Percentiles rank a stretch among this genome's conserved stretches.
Evolutionary conservation across 331 rosid genomes (phyloP).

Genomic region (Quercus tomentella): DNA sequence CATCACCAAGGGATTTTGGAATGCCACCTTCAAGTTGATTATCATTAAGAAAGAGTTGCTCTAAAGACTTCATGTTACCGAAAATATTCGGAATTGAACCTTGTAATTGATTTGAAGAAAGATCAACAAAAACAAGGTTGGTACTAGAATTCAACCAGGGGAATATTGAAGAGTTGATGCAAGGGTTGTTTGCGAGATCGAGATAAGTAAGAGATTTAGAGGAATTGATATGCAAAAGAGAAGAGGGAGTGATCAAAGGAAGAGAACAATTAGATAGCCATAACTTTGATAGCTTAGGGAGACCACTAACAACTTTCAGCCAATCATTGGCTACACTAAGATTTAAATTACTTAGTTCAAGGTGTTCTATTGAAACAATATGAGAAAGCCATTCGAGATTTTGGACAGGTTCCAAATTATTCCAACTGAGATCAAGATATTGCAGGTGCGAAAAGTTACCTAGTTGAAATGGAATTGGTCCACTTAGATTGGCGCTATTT

Average conservation of each 20-base stretch:
- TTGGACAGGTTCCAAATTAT: neutral
- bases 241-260: neutral
- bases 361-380: neutral
- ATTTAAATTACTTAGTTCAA: neutral
- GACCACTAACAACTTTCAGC: neutral
- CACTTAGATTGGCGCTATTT: fast-evolving
- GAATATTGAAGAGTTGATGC: neutral
- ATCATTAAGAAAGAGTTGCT: fast-evolving
- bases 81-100: slow-evolving; percentile 10
- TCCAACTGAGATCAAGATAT: neutral
- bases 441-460: neutral
- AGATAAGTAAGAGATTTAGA: neutral
- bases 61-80: slow-evolving; percentile 4
- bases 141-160: neutral
- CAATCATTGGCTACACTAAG: neutral
- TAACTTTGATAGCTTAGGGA: neutral
- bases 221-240: neutral
- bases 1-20: neutral
- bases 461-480: neutral
- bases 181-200: fast-evolving
- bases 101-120: neutral
- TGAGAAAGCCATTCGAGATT: neutral
- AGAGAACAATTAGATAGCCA: fast-evolving
- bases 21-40: neutral
- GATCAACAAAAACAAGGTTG: neutral